Evolutionary conservation across 2,329 filamentous ascomycete genomes (phyloP).

Genomic region (Trichoderma breve): DNA sequence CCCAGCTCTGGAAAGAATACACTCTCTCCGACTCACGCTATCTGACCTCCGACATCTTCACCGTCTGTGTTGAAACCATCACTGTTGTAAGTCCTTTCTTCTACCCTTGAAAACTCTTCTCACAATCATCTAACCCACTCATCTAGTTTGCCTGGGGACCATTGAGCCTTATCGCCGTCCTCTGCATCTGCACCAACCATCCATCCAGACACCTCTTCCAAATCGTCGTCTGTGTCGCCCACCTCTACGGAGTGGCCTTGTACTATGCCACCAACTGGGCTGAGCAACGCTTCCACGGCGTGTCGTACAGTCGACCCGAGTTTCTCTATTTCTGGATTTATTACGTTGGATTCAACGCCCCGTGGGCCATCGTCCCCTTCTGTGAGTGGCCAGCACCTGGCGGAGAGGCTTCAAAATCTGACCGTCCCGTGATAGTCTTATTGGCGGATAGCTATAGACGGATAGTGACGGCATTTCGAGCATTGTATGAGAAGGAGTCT

Average conservation of each 20-base stretch:
- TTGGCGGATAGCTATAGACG: conserved; percentile 17
- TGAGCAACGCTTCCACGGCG: conserved; percentile 45
- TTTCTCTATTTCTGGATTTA: conserved; percentile 63
- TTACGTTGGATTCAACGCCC: conserved; percentile 59
- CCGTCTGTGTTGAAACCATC: conserved; percentile 82
- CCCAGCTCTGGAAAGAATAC: conserved; percentile 93
- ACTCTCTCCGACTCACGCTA: conserved; percentile 84
- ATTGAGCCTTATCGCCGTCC: conserved; percentile 50
- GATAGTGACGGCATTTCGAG: conserved; percentile 10
- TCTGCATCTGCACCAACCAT: conserved; percentile 44
- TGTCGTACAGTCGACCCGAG: conserved; percentile 57
- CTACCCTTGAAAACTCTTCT: neutral
- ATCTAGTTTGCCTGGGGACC: conserved; percentile 56
- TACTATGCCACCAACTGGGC: conserved; percentile 59
- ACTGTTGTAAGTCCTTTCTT: conserved; percentile 62
- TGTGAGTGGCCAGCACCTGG: conserved; percentile 40
- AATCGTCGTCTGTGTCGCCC: conserved; percentile 49
- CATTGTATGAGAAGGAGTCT: conserved; percentile 12
- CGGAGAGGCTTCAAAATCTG: neutral
- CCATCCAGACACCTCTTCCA: conserved; percentile 52
- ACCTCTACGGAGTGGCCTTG: conserved; percentile 60
- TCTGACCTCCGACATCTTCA: conserved; percentile 75
- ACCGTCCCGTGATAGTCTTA: neutral
- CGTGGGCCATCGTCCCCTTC: conserved; percentile 57
- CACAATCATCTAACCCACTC: neutral